These are phyloP conservation scores for Leptographium galeiforme DNA, from an alignment of 2,329 filamentous ascomycete species.

Conservation along the genomic window DNA sequence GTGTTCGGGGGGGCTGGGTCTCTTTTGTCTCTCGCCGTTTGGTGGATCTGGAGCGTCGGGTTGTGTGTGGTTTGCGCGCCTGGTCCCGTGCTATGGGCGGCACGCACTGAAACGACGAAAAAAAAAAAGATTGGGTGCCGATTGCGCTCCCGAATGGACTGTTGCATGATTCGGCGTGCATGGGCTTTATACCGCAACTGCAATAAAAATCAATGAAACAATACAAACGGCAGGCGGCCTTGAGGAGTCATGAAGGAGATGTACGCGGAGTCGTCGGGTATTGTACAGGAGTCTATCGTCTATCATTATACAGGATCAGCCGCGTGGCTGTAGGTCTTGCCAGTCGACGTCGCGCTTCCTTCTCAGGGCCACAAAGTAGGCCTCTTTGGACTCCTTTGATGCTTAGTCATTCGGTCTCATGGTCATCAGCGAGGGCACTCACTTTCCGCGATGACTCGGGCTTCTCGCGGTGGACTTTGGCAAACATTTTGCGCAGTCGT, in stretches of 20 bases:
- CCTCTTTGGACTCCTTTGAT: constrained; percentile 64
- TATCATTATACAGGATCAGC: too few relatives aligned
- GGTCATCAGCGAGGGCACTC: constrained; percentile 21
- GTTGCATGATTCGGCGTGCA: constrained; percentile 7
- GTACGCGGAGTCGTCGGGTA: too few relatives aligned
- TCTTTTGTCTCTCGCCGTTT: background rate
- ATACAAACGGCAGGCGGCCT: too few relatives aligned
- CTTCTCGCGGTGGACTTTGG: constrained; percentile 73
- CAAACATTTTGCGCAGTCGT: constrained; percentile 63
- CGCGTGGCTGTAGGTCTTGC: constrained; percentile 9
- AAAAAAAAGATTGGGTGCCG: background rate
- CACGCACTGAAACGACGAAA: background rate
- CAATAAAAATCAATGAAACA: background rate
- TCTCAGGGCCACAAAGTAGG: constrained; percentile 69
- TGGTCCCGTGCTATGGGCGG: background rate
- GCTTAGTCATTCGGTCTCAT: background rate
- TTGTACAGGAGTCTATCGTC: too few relatives aligned
- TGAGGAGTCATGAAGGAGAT: too few relatives aligned
- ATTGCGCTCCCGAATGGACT: background rate
- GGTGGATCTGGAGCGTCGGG: background rate
- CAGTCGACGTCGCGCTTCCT: constrained; percentile 38
- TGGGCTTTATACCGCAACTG: constrained; percentile 2
- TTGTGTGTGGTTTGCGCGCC: background rate
- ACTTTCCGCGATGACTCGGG: constrained; percentile 82
- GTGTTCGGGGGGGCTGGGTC: background rate